These are phyloP conservation scores for Aspergillus terreus DNA, from an alignment of 2,329 filamentous ascomycete genomes.

Conservation along the genomic window DNA sequence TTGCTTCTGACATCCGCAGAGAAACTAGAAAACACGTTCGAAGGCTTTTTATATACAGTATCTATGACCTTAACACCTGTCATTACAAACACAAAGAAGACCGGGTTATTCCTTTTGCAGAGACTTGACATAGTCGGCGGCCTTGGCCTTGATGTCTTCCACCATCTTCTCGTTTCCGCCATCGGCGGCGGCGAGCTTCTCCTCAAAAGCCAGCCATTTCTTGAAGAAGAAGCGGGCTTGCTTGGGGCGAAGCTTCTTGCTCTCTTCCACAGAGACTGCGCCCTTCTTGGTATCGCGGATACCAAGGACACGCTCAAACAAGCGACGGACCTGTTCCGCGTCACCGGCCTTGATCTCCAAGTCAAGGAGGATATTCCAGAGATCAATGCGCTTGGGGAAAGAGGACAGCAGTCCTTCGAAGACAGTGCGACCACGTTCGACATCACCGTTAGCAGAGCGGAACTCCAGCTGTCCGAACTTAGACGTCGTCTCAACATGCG, in stretches of 20 bases:
- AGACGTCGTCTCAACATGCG: slow-evolving; percentile 71
- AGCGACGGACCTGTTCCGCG: slow-evolving; percentile 63
- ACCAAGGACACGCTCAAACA: slow-evolving; percentile 73
- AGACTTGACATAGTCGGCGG: slow-evolving; percentile 63
- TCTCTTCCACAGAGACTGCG: slow-evolving; percentile 29
- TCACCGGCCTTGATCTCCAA: slow-evolving; percentile 66
- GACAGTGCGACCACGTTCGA: slow-evolving; percentile 89
- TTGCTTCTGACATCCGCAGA: not conserved
- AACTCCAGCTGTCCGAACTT: slow-evolving; percentile 94
- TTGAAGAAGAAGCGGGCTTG: slow-evolving; percentile 86
- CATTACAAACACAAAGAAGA: slow-evolving; percentile 8
- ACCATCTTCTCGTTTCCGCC: slow-evolving; percentile 65
- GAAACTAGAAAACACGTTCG: not conserved
- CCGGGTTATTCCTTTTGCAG: slow-evolving; percentile 27
- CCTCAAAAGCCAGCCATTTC: slow-evolving; percentile 87
- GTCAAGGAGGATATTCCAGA: slow-evolving; percentile 91
- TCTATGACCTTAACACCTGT: slow-evolving; percentile 12
- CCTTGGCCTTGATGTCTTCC: slow-evolving; percentile 67
- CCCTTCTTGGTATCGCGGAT: slow-evolving; percentile 41
- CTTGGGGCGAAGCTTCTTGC: slow-evolving; percentile 71
- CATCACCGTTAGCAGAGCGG: slow-evolving; percentile 72
- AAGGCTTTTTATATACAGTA: slow-evolving; percentile 15
- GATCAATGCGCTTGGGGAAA: slow-evolving; percentile 83
- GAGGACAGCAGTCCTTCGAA: slow-evolving; percentile 83
- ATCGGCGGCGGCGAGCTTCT: slow-evolving; percentile 46